Evolutionary conservation across 768 basidiomycete genomes (phyloP).

Genomic region (Kwoniella europaea): DNA sequence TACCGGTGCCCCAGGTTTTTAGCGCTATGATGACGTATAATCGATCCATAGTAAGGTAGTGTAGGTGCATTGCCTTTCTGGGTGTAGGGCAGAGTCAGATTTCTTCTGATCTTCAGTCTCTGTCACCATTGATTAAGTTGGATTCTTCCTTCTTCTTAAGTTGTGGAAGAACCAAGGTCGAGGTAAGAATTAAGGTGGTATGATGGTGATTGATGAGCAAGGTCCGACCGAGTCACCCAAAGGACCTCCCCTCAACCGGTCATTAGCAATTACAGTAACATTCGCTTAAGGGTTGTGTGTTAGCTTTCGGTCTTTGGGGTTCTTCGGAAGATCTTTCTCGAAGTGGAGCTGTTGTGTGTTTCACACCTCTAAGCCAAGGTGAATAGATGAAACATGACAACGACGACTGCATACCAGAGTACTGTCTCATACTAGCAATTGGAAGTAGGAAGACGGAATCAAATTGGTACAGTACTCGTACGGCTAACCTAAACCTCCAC

Average conservation of each 20-base stretch:
- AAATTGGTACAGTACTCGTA: not conserved
- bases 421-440: not conserved
- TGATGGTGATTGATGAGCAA: not conserved
- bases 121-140: not conserved
- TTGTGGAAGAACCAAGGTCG: not conserved
- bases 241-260: not conserved
- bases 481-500: constrained; percentile 5
- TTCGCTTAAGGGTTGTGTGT: not conserved
- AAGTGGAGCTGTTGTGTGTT: not conserved
- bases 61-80: not conserved
- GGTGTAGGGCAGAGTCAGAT: not conserved
- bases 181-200: too few species aligned
- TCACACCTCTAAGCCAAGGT: not conserved
- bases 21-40: not conserved
- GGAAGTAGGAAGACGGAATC: constrained; percentile 1
- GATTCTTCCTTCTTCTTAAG: too few species aligned
- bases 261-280: not conserved
- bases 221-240: constrained; percentile 7
- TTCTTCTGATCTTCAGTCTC: not conserved
- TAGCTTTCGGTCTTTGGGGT: not conserved
- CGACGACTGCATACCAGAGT: not conserved
- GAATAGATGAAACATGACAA: not conserved
- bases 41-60: not conserved
- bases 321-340: too few species aligned
- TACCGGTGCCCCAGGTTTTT: not conserved